Evolutionary conservation across 768 basidiomycete genomes (phyloP).

Genomic region (Mycena galericulata): DNA sequence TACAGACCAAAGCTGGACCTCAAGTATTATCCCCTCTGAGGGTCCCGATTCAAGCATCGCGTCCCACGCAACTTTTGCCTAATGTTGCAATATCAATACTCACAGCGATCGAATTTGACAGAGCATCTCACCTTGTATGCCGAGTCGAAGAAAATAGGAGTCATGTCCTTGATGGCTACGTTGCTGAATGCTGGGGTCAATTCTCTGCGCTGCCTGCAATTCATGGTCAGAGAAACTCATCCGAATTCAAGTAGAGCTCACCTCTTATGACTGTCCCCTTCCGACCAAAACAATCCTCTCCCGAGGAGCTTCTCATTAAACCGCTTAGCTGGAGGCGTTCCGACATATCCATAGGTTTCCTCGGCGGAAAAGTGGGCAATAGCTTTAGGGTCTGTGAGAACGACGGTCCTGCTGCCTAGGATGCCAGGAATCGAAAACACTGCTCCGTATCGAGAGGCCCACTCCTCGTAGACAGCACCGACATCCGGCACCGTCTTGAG

Average conservation of each 20-base stretch:
- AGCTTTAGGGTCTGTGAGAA: conserved; percentile 63
- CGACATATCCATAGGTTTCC: conserved; percentile 62
- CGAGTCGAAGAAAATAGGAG: not conserved
- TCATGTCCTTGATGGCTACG: conserved; percentile 1
- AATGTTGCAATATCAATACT: not conserved
- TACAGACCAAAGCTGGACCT: not conserved
- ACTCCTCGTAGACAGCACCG: conserved; percentile 54
- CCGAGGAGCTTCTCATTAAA: conserved; percentile 37
- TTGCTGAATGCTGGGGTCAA: conserved; percentile 1
- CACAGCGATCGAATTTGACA: not conserved
- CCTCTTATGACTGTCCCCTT: conserved; percentile 49
- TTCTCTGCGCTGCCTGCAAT: not conserved
- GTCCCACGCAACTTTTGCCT: not conserved
- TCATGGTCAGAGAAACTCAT: not conserved
- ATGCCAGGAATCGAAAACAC: conserved; percentile 54
- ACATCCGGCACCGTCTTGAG: conserved; percentile 44
- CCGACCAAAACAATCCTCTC: conserved; percentile 48
- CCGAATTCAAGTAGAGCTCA: conserved; percentile 1
- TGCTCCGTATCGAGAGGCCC: conserved; percentile 61
- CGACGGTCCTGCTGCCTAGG: conserved; percentile 49
- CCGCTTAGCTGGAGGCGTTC: conserved; percentile 44
- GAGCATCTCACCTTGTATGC: not conserved
- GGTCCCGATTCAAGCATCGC: not conserved
- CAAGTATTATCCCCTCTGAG: not conserved
- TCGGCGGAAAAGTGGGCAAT: conserved; percentile 61